Evolutionary conservation across 129 eudicot species (phyloP), one percentile per base, ranked within the genome.

Genomic region (Tagetes erecta): DNA sequence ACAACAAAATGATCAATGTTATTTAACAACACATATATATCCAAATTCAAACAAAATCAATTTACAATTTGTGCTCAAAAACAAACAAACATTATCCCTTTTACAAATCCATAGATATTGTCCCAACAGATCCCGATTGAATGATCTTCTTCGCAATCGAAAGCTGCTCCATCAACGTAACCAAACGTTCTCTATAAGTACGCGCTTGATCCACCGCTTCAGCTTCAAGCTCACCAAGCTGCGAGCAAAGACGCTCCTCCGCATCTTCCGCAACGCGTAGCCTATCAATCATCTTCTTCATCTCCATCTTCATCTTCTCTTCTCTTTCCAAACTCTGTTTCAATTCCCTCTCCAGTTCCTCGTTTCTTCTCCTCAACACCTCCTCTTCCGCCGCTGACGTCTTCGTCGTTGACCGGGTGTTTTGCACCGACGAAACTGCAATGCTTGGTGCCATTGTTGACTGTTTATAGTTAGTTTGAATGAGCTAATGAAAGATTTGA

Each of bases 261-360:
- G 92, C 98, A 33, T 92, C 98, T 82, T 92, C 98, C 35, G 95
- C 95, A 64, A 92, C 86, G 14, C 77, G 83, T 13, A 92, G 74
- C 80, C 92, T 67, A 49, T 78, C 74, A 77, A 74, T 70, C 27
- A 78, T 56, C 60, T 71, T 72, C 51, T 68, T 64, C 30, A 92
- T 58, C 73, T 92, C 95, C 60, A 14, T 55, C 80, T 78, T 87
- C 96, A 87, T 87, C 60, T 66, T 81, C 81, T 86, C 95, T 38
- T 92, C 98, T 74, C 96, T 87, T 73, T 78, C 85, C 6, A 75
- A 0, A 0, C 97, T 92, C 80, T 64, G 57, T 64, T 78, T 71
- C 70, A 92, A 36, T 14, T 87, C 95, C 51, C 80, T 79, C 85
- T 92, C 96, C 70, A 92, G 35, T 74, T 89, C 96, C 76, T 89